phyloP scores from a whole-genome alignment of 257 asterid genomes.

The Salvia hispanica region DNA sequence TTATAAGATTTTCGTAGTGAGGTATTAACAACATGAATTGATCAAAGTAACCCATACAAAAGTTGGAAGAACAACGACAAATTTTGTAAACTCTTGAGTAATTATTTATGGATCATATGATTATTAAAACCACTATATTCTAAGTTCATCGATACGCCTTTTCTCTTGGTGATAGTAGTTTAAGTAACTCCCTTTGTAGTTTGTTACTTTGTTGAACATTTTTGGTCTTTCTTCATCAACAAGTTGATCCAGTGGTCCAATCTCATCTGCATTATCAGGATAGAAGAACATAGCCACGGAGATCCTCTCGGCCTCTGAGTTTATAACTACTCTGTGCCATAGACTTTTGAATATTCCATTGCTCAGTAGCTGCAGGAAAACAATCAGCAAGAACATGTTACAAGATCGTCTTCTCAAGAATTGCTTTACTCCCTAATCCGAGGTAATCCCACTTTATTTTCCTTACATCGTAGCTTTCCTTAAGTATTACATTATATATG shows the following conservation, averaged over 20 bases:
- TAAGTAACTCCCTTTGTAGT: constrained; percentile 37
- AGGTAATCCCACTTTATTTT: too few species aligned
- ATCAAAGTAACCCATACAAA: not conserved
- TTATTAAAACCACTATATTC: too few species aligned
- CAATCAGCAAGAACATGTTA: not conserved
- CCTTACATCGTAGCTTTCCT: too few species aligned
- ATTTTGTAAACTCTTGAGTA: not conserved
- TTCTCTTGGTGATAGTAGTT: constrained; percentile 51
- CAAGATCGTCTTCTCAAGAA: not conserved
- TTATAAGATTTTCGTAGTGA: too few species aligned
- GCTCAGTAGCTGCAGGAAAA: constrained; percentile 64
- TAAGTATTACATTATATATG: not conserved
- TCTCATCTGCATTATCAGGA: constrained; percentile 49
- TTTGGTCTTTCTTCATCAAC: constrained; percentile 45
- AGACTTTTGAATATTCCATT: constrained; percentile 59
- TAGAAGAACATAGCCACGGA: constrained; percentile 49
- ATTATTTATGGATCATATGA: too few species aligned
- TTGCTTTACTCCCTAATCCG: too few species aligned
- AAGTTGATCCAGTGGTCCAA: constrained; percentile 58
- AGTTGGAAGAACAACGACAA: not conserved
- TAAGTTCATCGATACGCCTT: constrained; percentile 56
- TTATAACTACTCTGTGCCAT: constrained; percentile 63
- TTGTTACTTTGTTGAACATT: constrained; percentile 40
- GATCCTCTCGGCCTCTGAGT: constrained; percentile 50
- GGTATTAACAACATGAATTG: not conserved